Conservation (phyloP, 2,329 filamentous ascomycete species). For the Colletotrichum filicis region DNA sequence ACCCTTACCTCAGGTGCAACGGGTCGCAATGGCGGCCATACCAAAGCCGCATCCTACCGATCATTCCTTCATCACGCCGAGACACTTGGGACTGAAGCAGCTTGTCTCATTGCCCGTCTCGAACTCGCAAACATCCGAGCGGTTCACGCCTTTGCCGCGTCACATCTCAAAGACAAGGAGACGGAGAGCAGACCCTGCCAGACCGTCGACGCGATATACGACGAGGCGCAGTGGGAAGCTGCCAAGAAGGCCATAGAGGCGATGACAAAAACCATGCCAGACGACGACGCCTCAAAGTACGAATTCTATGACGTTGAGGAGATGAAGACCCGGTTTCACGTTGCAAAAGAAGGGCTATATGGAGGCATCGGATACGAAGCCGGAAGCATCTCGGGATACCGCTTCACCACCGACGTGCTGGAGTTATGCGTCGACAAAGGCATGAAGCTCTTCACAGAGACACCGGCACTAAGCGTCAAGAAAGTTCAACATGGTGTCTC, state of each 20-base stretch:
- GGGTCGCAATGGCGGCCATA: slow-evolving; percentile 64
- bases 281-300: slow-evolving; percentile 55
- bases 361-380: slow-evolving; percentile 60
- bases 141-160: slow-evolving; percentile 64
- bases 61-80: slow-evolving; percentile 59
- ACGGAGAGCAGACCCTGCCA: slow-evolving; percentile 62
- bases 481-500: not conserved
- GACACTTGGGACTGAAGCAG: slow-evolving; percentile 58
- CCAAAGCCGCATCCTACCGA: slow-evolving; percentile 59
- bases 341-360: slow-evolving; percentile 46
- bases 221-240: slow-evolving; percentile 52
- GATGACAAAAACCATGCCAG: slow-evolving; percentile 57
- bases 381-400: slow-evolving; percentile 53
- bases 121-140: slow-evolving; percentile 64
- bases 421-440: slow-evolving; percentile 25
- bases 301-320: slow-evolving; percentile 54
- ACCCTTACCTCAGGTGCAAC: slow-evolving; percentile 63
- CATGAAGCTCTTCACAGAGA: slow-evolving; percentile 28
- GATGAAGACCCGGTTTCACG: slow-evolving; percentile 43
- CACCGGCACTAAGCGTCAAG: slow-evolving; percentile 17
- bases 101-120: slow-evolving; percentile 60
- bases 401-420: slow-evolving; percentile 42
- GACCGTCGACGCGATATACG: slow-evolving; percentile 70
- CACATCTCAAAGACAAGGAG: slow-evolving; percentile 43
- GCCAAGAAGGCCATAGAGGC: slow-evolving; percentile 52